Evolutionary conservation across 805 yeast genomes (phyloP).

Genomic region (Kazachstania martiniae): DNA sequence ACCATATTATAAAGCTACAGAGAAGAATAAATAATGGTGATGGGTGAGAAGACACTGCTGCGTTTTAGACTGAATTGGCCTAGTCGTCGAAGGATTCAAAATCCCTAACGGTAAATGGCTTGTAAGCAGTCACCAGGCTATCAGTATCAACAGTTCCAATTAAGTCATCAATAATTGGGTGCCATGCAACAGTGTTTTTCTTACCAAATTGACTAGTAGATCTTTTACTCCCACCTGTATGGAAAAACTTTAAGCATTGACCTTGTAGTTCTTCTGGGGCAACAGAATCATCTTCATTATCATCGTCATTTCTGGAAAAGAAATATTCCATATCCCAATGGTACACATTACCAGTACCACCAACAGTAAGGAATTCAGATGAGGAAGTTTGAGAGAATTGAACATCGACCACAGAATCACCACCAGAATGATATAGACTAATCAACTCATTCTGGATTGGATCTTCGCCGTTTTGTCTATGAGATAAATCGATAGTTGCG

Average conservation of each 20-base stretch:
- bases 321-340: conserved; percentile 30
- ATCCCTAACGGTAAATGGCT: conserved; percentile 11
- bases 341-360: conserved; percentile 25
- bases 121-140: conserved; percentile 20
- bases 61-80: neutral
- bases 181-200: conserved; percentile 20
- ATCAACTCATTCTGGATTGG: conserved; percentile 21
- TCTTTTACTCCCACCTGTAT: conserved; percentile 22
- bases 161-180: conserved; percentile 20
- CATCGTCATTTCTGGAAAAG: conserved; percentile 35
- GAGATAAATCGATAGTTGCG: conserved; percentile 15
- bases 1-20: no score
- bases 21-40: no score
- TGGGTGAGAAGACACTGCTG: no score
- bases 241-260: conserved; percentile 23
- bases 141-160: conserved; percentile 22
- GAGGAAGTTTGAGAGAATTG: conserved; percentile 23
- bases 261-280: conserved; percentile 19
- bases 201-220: conserved; percentile 10
- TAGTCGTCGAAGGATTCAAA: no score
- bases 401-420: conserved; percentile 25
- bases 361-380: conserved; percentile 24
- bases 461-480: conserved; percentile 21
- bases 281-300: conserved; percentile 33
- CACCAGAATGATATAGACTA: conserved; percentile 22